phyloP scores from a whole-genome alignment of 2,329 filamentous ascomycete genomes.

The Pseudogymnoascus sp. region DNA sequence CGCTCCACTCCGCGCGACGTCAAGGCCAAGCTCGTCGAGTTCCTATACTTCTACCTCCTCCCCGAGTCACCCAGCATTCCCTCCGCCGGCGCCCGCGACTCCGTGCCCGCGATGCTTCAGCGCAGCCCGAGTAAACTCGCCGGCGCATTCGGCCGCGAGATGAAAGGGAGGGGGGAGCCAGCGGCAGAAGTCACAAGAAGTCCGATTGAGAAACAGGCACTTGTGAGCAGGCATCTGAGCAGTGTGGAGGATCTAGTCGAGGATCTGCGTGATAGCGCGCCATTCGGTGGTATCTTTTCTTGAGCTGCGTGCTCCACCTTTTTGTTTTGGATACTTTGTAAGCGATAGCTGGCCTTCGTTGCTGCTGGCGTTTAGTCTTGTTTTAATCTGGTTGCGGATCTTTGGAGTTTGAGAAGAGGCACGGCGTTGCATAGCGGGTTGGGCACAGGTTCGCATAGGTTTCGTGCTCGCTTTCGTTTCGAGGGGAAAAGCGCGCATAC shows the following conservation, averaged over 20 bases:
- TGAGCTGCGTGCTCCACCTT: conserved; percentile 23
- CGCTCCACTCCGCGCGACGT: conserved; percentile 79
- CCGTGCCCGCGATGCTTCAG: conserved; percentile 48
- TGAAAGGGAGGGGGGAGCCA: conserved; percentile 14
- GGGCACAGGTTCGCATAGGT: conserved; percentile 27
- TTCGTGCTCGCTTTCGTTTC: conserved; percentile 17
- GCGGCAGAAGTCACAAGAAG: conserved; percentile 38
- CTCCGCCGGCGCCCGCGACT: conserved; percentile 38
- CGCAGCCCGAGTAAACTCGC: conserved; percentile 63
- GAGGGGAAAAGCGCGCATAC: neutral
- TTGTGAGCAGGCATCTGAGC: conserved; percentile 56
- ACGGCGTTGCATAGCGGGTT: conserved; percentile 19
- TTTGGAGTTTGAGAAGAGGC: neutral
- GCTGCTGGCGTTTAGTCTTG: neutral
- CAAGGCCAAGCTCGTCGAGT: conserved; percentile 93
- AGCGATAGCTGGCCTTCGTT: neutral
- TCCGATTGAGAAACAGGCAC: conserved; percentile 59
- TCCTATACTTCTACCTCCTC: conserved; percentile 98
- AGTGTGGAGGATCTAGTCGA: conserved; percentile 60
- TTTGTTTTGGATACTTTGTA: neutral
- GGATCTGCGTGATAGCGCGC: conserved; percentile 71
- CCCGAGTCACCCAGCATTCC: conserved; percentile 65
- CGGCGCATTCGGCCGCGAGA: conserved; percentile 44
- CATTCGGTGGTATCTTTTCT: conserved; percentile 57
- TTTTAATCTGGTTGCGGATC: neutral